These are phyloP conservation scores for Tylopilus plumbeoviolaceoides DNA, from an alignment of 768 basidiomycete genomes.

Conservation along the genomic window DNA sequence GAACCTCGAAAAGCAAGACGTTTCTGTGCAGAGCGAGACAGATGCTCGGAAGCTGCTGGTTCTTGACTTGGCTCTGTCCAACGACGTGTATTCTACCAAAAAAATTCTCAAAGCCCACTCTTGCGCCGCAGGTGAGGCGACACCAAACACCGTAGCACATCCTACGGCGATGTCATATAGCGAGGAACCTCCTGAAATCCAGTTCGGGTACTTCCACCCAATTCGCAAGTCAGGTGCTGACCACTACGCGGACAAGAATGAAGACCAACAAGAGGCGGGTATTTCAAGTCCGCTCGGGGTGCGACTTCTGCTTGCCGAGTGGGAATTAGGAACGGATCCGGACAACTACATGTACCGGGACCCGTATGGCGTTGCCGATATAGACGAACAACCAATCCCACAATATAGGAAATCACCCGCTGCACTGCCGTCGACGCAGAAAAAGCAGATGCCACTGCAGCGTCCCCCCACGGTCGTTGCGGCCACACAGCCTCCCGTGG, in stretches of 20 bases:
- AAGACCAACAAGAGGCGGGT: conserved; percentile 13
- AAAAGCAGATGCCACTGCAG: conserved; percentile 22
- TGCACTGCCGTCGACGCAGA: conserved; percentile 14
- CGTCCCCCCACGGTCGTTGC: conserved; percentile 40
- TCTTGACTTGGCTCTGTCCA: conserved; percentile 59
- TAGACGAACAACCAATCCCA: conserved; percentile 14
- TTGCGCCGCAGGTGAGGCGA: background rate
- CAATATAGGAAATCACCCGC: conserved; percentile 10
- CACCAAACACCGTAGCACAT: conserved; percentile 10
- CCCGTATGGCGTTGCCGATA: conserved; percentile 42
- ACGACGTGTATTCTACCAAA: conserved; percentile 50
- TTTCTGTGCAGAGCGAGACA: conserved; percentile 44
- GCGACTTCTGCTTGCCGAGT: conserved; percentile 61
- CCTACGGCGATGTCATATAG: conserved; percentile 45
- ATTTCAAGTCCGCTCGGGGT: conserved; percentile 48
- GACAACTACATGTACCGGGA: conserved; percentile 49
- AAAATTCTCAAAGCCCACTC: conserved; percentile 31
- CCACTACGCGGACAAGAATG: conserved; percentile 26
- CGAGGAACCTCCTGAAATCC: conserved; percentile 52
- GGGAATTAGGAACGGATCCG: conserved; percentile 56
- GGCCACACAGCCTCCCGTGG: conserved; percentile 19
- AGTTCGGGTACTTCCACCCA: conserved; percentile 63
- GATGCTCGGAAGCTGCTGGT: conserved; percentile 59
- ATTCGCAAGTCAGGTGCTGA: conserved; percentile 28
- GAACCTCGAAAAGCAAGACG: conserved; percentile 41